Evolutionary conservation across 1,284 basidiomycete genomes (phyloP).

Genomic region (Ustilago cynodontis): DNA sequence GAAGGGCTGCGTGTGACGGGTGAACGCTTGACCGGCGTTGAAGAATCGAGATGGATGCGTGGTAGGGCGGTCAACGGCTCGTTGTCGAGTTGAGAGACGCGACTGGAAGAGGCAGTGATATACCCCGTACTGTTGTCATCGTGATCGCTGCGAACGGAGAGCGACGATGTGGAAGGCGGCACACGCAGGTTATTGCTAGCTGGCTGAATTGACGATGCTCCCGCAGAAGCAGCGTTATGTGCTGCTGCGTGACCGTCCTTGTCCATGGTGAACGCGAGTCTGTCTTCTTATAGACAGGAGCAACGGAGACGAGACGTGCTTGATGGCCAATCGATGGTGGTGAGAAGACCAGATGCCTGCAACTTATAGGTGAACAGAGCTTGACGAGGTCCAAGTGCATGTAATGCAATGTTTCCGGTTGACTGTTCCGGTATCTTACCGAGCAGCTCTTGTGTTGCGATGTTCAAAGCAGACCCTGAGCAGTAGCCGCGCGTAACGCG

Average conservation of each 20-base stretch:
- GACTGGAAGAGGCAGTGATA: constrained; percentile 34
- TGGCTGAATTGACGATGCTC: background rate
- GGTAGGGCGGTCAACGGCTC: constrained; percentile 25
- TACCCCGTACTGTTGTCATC: constrained; percentile 28
- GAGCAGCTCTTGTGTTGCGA: constrained; percentile 4
- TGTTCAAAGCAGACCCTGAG: constrained; percentile 9
- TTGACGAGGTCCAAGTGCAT: constrained; percentile 2
- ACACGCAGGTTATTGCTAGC: constrained; percentile 13
- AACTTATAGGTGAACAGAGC: background rate
- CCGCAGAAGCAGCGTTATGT: constrained; percentile 4
- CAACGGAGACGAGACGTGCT: background rate
- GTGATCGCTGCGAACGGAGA: constrained; percentile 29
- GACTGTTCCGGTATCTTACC: constrained; percentile 10
- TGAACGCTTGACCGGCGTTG: constrained; percentile 19
- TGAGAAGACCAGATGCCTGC: background rate
- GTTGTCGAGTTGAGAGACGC: constrained; percentile 25
- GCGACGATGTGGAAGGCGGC: constrained; percentile 26
- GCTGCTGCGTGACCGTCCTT: background rate
- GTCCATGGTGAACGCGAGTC: constrained; percentile 1
- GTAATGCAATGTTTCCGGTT: constrained; percentile 3
- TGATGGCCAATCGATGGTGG: constrained; percentile 4
- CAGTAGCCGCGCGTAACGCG: constrained; percentile 8
- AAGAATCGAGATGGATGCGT: constrained; percentile 15
- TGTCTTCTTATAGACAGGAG: background rate
- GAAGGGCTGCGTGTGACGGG: constrained; percentile 7